These are phyloP conservation scores for Erysimum cheiri DNA, from an alignment of 441 rosid genomes.

Conservation along the genomic window DNA sequence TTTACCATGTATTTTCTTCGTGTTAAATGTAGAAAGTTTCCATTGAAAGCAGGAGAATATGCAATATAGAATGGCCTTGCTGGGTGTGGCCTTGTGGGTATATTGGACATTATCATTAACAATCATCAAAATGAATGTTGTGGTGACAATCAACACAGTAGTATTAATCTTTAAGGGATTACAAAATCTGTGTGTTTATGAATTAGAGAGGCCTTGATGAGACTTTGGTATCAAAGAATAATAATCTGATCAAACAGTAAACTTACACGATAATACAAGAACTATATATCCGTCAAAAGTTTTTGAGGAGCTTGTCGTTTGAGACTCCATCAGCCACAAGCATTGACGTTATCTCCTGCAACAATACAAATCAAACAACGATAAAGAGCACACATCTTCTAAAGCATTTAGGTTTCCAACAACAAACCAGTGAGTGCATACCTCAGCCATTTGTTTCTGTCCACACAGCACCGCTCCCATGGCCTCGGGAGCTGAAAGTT, in stretches of 20 bases:
- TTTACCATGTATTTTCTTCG: neutral
- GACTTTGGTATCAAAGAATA: constrained; percentile 36
- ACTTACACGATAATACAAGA: constrained; percentile 23
- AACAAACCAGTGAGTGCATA: constrained; percentile 38
- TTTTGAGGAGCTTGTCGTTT: constrained; percentile 78
- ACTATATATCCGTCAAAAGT: constrained; percentile 61
- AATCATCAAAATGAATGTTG: constrained; percentile 15
- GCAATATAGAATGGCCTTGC: neutral
- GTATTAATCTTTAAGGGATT: constrained; percentile 21
- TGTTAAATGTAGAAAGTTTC: neutral
- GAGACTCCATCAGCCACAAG: constrained; percentile 81
- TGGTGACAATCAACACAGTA: constrained; percentile 33
- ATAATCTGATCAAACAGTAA: constrained; percentile 15
- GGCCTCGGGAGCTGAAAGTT: constrained; percentile 55
- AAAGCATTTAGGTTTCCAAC: neutral
- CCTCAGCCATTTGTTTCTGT: constrained; percentile 98
- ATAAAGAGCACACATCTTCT: constrained; percentile 13
- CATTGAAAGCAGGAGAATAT: neutral
- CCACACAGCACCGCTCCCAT: constrained; percentile 91
- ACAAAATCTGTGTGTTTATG: constrained; percentile 36
- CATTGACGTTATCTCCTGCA: constrained; percentile 89
- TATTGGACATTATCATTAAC: neutral
- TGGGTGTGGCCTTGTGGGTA: neutral
- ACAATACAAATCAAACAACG: neutral
- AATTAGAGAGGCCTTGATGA: constrained; percentile 29